Base-by-base conservation (phyloP, 495 filamentous ascomycete species). In the Penicillium lagena region DNA sequence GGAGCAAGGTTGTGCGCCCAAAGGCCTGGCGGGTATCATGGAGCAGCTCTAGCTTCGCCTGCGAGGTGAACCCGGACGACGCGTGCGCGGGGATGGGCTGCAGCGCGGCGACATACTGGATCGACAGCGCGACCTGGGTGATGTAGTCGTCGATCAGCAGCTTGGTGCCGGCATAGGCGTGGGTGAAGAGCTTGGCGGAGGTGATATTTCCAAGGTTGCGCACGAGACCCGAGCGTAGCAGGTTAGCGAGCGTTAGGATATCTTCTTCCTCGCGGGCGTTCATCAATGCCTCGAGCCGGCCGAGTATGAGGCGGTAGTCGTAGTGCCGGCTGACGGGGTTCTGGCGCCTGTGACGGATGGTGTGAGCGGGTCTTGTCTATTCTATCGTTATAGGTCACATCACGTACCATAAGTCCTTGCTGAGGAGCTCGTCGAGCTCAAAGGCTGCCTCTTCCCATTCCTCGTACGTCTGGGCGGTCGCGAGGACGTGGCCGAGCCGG, bases 171-270 rank as follows among this genome's bases (percentile, higher is more conserved):
- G 85, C 83, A 56, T 95, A 94, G 10, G 86, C 82, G 40, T 84
- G 76, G 47, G 89, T 90, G 66, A 87, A 97, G 2, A 97, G 67
- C 47, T 82, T 83, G n/a, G 86, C 79, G 2, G 81, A 75, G 1
- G 87, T 87, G 45, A 97, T 96, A 54, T 96, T 93, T 30, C 89
- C 90, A 8, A 96, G 72, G 52, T 96, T 96, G 22, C 91, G 81
- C 35, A 97, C 86, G 6, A 96, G 77, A 7, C 91, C 90, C 7
- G 85, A 89, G 7, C 89, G 86, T 27, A 96, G 76, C 6, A 94
- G 74, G 50, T 87, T 88, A 22, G 87, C 80, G 2, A 96, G 68
- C 12, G 77, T 76, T 34, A 87, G 66, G 29, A 91, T 76, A 57
- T 96, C 87, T 44, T 83, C 81, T 13, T 80, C 74, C 49, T 90